These are phyloP conservation scores for Phytophthora podocarpi DNA, from an alignment of 352 stramenopile genomes.

Conservation along the genomic window DNA sequence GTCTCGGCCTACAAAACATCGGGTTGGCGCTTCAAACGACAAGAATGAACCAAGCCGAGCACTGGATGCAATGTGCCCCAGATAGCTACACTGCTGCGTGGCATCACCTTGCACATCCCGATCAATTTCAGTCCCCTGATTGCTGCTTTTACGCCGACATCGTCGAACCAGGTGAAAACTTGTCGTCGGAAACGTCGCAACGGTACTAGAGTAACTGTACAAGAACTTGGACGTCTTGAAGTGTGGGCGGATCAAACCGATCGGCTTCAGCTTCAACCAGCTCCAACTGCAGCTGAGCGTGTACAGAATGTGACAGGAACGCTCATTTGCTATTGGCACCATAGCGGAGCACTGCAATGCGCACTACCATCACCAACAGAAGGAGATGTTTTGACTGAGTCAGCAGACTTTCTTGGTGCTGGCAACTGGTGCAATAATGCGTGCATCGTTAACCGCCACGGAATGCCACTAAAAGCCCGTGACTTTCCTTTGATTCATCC, in stretches of 20 bases:
- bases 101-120: not conserved
- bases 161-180: not conserved
- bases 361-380: no score
- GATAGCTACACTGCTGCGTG: not conserved
- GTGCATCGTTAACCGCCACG: no score
- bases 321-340: not conserved
- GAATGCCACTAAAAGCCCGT: no score
- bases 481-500: no score
- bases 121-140: not conserved
- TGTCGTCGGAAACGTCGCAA: not conserved
- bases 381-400: no score
- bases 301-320: not conserved
- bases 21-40: not conserved
- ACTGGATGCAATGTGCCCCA: not conserved
- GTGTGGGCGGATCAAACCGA: not conserved
- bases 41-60: not conserved
- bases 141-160: not conserved
- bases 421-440: no score
- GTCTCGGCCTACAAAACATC: constrained; percentile 1
- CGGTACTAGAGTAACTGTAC: not conserved
- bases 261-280: not conserved
- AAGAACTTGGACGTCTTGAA: not conserved
- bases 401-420: no score
- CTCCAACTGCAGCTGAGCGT: not conserved
- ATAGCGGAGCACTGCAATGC: no score